Evolutionary conservation across 2,329 filamentous ascomycete genomes (phyloP).

Genomic region (Magnaporthales sp.): DNA sequence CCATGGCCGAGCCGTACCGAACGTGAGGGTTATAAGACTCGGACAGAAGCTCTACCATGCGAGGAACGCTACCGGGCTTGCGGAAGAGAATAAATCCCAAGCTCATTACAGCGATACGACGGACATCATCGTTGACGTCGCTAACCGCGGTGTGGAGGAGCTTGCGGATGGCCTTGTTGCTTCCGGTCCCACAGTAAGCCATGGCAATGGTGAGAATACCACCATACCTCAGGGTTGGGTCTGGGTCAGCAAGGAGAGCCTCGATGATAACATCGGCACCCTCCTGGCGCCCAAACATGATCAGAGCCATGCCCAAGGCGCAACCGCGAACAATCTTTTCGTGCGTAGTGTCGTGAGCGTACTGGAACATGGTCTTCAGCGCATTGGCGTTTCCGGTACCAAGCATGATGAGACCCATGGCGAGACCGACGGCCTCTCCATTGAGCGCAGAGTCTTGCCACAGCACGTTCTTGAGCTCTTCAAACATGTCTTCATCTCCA

Average conservation of each 20-base stretch:
- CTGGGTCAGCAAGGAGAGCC: conserved; percentile 83
- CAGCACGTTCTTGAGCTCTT: conserved; percentile 79
- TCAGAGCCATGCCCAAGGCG: conserved; percentile 91
- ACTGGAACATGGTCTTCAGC: conserved; percentile 93
- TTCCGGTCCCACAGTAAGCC: conserved; percentile 93
- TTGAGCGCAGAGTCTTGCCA: conserved; percentile 94
- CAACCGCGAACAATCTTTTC: conserved; percentile 98
- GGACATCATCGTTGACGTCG: conserved; percentile 96
- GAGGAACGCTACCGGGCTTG: conserved; percentile 91
- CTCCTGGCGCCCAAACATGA: conserved; percentile 97
- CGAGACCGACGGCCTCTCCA: conserved; percentile 87
- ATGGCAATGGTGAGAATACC: conserved; percentile 98
- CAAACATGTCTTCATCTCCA: conserved; percentile 81
- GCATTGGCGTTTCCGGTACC: conserved; percentile 94
- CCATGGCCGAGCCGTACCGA: conserved; percentile 96
- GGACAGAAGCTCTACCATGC: conserved; percentile 96
- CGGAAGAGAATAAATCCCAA: conserved; percentile 97
- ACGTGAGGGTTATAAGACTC: conserved; percentile 99
- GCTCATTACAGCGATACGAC: conserved; percentile 93
- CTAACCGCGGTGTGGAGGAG: conserved; percentile 93
- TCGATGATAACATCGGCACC: conserved; percentile 91
- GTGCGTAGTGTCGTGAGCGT: conserved; percentile 95
- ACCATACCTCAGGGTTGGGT: conserved; percentile 88
- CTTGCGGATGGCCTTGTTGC: conserved; percentile 97
- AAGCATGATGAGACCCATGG: conserved; percentile 97